These are phyloP conservation scores for Rhodotorula graminis DNA, from an alignment of 768 basidiomycete genomes.

Conservation along the genomic window DNA sequence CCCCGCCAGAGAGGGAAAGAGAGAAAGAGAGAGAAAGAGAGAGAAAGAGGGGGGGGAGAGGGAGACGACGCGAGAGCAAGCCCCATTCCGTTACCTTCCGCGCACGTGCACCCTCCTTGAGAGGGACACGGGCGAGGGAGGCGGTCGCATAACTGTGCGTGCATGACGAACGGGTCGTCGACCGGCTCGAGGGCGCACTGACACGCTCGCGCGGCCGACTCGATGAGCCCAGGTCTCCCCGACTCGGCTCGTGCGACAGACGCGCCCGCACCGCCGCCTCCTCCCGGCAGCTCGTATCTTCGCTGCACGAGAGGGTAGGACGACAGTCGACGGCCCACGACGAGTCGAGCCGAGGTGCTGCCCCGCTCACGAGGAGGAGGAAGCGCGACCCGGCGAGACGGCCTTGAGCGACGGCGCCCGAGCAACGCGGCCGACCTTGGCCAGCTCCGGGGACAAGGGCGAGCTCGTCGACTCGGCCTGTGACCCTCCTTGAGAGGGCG, in stretches of 20 bases:
- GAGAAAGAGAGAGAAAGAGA: neutral
- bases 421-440: too few species aligned
- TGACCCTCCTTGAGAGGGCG: neutral
- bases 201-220: neutral
- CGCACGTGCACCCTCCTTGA: neutral
- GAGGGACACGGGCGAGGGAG: neutral
- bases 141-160: constrained; percentile 35
- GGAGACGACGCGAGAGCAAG: constrained; percentile 36
- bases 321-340: too few species aligned
- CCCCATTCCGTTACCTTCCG: constrained; percentile 35
- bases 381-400: neutral
- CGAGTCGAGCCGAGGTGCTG: neutral
- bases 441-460: neutral
- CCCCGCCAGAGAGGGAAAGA: neutral
- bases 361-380: too few species aligned
- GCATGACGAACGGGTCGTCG: constrained; percentile 34
- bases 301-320: neutral
- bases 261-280: neutral
- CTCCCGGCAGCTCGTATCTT: constrained; percentile 21
- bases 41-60: constrained; percentile 6
- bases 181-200: constrained; percentile 20
- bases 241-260: too few species aligned
- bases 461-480: neutral
- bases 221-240: neutral
- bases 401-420: too few species aligned